phyloP scores from a whole-genome alignment of 176 grass and related monocot species.

The Avena eriantha region DNA sequence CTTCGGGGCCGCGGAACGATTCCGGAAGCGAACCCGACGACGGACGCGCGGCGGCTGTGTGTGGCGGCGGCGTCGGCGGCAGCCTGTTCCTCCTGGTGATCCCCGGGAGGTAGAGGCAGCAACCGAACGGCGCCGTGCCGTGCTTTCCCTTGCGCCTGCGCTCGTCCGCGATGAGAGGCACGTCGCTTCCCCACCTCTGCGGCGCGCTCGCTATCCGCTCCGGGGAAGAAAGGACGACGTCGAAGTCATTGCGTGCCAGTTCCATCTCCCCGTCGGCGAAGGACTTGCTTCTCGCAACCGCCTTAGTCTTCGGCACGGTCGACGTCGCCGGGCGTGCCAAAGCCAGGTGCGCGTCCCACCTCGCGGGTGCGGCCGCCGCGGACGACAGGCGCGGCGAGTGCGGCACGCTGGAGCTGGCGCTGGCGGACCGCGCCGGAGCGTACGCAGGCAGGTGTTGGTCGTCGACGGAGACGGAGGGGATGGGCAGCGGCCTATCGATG shows the following conservation, averaged over 20 bases:
- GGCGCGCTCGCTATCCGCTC: slow-evolving; percentile 51
- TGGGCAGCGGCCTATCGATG: slow-evolving; percentile 61
- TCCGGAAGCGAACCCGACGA: not conserved
- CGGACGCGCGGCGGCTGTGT: not conserved
- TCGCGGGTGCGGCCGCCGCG: not conserved
- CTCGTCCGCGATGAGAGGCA: slow-evolving; percentile 40
- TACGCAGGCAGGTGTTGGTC: slow-evolving; percentile 1
- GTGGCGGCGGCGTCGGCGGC: not conserved
- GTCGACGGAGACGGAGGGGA: slow-evolving; percentile 59
- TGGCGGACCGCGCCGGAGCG: slow-evolving; percentile 30
- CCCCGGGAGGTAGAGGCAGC: slow-evolving; percentile 72
- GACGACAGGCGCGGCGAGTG: slow-evolving; percentile 2
- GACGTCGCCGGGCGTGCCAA: not conserved
- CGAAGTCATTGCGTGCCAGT: slow-evolving; percentile 11
- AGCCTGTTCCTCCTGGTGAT: slow-evolving; percentile 56
- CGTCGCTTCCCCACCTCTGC: slow-evolving; percentile 51
- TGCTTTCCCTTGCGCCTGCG: slow-evolving; percentile 8
- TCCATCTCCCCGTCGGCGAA: slow-evolving; percentile 3
- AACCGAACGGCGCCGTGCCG: slow-evolving; percentile 51
- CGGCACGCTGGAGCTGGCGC: slow-evolving; percentile 31
- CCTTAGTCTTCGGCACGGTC: not conserved
- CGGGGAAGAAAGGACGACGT: slow-evolving; percentile 31
- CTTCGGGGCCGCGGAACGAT: not conserved
- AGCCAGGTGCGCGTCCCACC: slow-evolving; percentile 28
- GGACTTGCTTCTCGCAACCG: slow-evolving; percentile 13